phyloP scores from a whole-genome alignment of 2,329 filamentous ascomycete species.

The Aspergillus udagawae region DNA sequence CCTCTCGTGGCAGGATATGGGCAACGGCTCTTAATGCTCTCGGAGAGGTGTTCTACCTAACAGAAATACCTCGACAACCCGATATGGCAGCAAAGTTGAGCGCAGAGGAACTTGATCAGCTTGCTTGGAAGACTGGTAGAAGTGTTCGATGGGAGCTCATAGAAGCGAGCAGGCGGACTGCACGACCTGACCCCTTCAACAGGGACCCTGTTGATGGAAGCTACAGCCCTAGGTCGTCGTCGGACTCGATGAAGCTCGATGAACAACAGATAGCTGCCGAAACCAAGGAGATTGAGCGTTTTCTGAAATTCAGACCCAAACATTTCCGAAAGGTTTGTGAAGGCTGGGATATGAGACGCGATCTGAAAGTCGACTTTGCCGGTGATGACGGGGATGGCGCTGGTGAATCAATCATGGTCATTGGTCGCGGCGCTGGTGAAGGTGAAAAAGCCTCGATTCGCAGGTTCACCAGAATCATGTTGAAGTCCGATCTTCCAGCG shows the following conservation, averaged over 20 bases:
- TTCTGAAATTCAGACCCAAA: constrained; percentile 66
- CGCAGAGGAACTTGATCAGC: constrained; percentile 54
- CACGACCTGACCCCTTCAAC: constrained; percentile 68
- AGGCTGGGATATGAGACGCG: constrained; percentile 89
- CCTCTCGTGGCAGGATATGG: constrained; percentile 71
- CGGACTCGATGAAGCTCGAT: constrained; percentile 66
- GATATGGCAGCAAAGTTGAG: constrained; percentile 44
- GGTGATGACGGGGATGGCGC: constrained; percentile 70
- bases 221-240: constrained; percentile 77
- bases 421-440: constrained; percentile 68
- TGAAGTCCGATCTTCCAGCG: constrained; percentile 26
- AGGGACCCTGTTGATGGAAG: constrained; percentile 64
- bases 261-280: constrained; percentile 69
- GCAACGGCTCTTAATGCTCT: constrained; percentile 91
- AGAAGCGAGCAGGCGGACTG: constrained; percentile 69
- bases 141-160: constrained; percentile 76
- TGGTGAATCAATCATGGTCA: constrained; percentile 72
- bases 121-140: constrained; percentile 77
- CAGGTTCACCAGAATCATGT: constrained; percentile 55
- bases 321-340: constrained; percentile 75
- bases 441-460: constrained; percentile 50
- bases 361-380: constrained; percentile 83
- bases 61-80: constrained; percentile 60
- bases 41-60: constrained; percentile 84
- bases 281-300: constrained; percentile 76